These are phyloP conservation scores for Fusarium clavum DNA, from an alignment of 2,329 filamentous ascomycete species.

Conservation along the genomic window DNA sequence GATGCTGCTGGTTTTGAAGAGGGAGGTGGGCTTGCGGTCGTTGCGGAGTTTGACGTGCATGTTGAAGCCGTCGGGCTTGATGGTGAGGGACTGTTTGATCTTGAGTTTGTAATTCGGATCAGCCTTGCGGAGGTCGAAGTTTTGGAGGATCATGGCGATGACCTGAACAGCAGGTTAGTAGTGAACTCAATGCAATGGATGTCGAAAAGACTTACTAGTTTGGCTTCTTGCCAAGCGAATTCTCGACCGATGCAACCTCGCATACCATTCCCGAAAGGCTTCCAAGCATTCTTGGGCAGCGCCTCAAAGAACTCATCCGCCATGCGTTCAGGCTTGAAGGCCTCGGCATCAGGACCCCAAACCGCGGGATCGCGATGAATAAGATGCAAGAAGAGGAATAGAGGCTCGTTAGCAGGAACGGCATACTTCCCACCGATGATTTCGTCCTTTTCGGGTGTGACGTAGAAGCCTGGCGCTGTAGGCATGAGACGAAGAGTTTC, in stretches of 20 bases:
- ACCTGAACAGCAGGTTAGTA: not conserved
- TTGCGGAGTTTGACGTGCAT: constrained; percentile 13
- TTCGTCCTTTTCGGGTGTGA: constrained; percentile 7
- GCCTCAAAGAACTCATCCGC: constrained; percentile 2
- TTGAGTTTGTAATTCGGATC: constrained; percentile 15
- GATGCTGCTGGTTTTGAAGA: constrained; percentile 5
- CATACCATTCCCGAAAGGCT: constrained; percentile 10
- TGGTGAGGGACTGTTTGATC: constrained; percentile 1
- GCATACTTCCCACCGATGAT: not conserved
- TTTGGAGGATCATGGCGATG: constrained; percentile 7
- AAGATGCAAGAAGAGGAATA: not conserved
- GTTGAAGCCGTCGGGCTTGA: not conserved
- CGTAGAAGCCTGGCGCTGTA: not conserved
- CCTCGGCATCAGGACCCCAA: constrained; percentile 7
- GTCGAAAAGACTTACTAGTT: not conserved
- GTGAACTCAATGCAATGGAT: accelerated
- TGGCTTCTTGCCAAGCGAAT: constrained; percentile 12
- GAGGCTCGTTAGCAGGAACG: not conserved
- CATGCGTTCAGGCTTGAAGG: constrained; percentile 15
- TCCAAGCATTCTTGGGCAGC: constrained; percentile 19
- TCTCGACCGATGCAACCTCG: constrained; percentile 13
- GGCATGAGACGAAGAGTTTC: constrained; percentile 20
- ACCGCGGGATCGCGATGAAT: constrained; percentile 5
- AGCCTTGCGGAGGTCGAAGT: not conserved
- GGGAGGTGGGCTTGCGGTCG: not conserved